A percentile compares a stretch with the other conserved stretches of the same genome.
phyloP scores from a whole-genome alignment of 495 filamentous ascomycete species.

The Annulohypoxylon bovei region DNA sequence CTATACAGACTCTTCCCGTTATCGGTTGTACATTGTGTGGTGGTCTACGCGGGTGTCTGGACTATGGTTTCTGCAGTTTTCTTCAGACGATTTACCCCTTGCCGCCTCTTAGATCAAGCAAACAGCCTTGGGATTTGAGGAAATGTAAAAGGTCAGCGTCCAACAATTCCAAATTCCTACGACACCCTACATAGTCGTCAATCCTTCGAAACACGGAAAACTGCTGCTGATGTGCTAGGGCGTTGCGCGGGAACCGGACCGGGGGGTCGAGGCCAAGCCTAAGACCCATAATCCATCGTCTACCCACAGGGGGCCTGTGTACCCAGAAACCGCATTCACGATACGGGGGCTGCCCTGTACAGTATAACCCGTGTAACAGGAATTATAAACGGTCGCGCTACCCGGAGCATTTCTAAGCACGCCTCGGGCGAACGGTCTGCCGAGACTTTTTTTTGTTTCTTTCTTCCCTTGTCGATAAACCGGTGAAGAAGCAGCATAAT shows the following conservation, averaged over 20 bases:
- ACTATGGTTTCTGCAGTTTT: not conserved
- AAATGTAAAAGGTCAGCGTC: slow-evolving; percentile 3
- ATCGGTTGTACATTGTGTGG: not conserved
- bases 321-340: slow-evolving; percentile 16
- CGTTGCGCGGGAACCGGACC: slow-evolving; percentile 44
- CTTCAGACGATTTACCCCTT: slow-evolving; percentile 16
- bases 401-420: slow-evolving; percentile 25
- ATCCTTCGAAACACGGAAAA: slow-evolving; percentile 44
- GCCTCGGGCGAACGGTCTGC: slow-evolving; percentile 17
- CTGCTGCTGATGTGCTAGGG: slow-evolving; percentile 38
- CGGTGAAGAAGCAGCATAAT: slow-evolving; percentile 9
- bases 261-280: slow-evolving; percentile 38
- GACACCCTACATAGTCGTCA: slow-evolving; percentile 23
- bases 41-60: not conserved
- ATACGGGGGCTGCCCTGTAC: slow-evolving; percentile 14
- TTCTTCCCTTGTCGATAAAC: slow-evolving; percentile 12
- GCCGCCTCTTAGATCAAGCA: not conserved
- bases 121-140: slow-evolving; percentile 19
- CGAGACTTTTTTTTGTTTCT: not conserved
- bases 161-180: slow-evolving; percentile 23
- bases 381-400: slow-evolving; percentile 12
- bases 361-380: slow-evolving; percentile 16
- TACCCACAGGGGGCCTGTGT: slow-evolving; percentile 34
- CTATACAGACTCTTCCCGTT: not conserved
- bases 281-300: slow-evolving; percentile 30